Base-by-base conservation (phyloP, 2,329 filamentous ascomycete genomes). In the Ascomycota sp. region DNA sequence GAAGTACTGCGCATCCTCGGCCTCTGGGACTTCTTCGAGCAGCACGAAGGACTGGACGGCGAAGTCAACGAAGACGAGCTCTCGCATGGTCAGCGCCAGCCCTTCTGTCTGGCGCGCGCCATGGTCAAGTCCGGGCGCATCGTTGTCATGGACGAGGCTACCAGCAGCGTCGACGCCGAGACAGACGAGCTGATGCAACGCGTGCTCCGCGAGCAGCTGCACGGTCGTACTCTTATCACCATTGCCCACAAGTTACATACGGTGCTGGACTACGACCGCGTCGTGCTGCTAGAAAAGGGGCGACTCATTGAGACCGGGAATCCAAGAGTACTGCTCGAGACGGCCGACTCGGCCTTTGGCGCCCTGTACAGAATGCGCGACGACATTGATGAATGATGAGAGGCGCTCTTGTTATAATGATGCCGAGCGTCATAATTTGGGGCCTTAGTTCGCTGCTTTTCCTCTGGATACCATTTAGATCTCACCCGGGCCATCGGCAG, bases 271-370 rank as follows among this genome's bases (percentile, higher is more conserved):
- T 65, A 61, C 45, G 64, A 69, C 42, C 53, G 50, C 13, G 54
- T 79, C 11, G 71, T 77, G 6, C 76, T 79, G 42, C 72, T 74
- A 3, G 73, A 79, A 48, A 70, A 71, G 29, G 73, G 74, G 0
- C 54, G 51, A 32, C 68, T 70, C 1, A 61, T 67, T 13, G 74
- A 78, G 32, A 28, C 32, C 4, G 41, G 39, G 7, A 41, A 36
- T 10, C 39, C 41, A 1, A 25, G 31, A 13, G 39, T 37, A 3
- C 36, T 43, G 28, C 31, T 43, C 7, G 25, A 24, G 2, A 27
- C 31, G 8, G 9, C 37, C 1, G 27, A 9, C 9, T 43, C 41
- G 11, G 32, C 35, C 2, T 42, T 42, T 34, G 33, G 37, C 24
- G 29, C 29, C 9, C 35, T 42, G 8, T 41, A 42, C 34, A 39